These are phyloP conservation scores for Mimosa pudica DNA, from an alignment of 306 rosid species.

Conservation along the genomic window DNA sequence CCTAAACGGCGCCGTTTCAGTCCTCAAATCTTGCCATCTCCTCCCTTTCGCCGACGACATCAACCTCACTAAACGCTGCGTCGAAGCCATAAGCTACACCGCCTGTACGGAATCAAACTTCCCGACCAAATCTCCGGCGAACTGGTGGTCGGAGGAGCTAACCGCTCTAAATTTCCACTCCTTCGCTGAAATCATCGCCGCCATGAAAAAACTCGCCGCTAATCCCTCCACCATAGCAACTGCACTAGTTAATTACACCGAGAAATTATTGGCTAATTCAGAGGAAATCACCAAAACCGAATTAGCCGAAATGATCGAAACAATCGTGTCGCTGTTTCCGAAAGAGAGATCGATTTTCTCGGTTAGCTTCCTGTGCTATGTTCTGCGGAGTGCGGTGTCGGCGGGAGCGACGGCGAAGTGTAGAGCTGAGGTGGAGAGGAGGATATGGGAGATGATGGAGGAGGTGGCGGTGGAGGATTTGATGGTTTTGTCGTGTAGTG, in stretches of 20 bases:
- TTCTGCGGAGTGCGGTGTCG: slow-evolving; percentile 65
- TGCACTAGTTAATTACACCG: slow-evolving; percentile 67
- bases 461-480: slow-evolving; percentile 76
- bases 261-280: slow-evolving; percentile 48
- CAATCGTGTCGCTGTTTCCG: slow-evolving; percentile 67
- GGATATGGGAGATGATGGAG: slow-evolving; percentile 59
- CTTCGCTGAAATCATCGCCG: slow-evolving; percentile 50
- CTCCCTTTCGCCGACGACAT: slow-evolving; percentile 59
- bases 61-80: slow-evolving; percentile 56
- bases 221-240: slow-evolving; percentile 52
- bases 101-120: slow-evolving; percentile 68
- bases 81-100: slow-evolving; percentile 55
- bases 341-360: slow-evolving; percentile 70
- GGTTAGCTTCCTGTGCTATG: slow-evolving; percentile 74
- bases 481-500: slow-evolving; percentile 65
- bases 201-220: slow-evolving; percentile 66
- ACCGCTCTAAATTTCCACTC: slow-evolving; percentile 52
- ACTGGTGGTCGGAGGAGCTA: slow-evolving; percentile 92
- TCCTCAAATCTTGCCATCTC: slow-evolving; percentile 69
- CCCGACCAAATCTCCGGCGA: slow-evolving; percentile 71
- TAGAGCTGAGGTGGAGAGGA: slow-evolving; percentile 71
- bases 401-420: slow-evolving; percentile 51
- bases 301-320: slow-evolving; percentile 56
- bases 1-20: slow-evolving; percentile 58
- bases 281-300: slow-evolving; percentile 40